Evolutionary conservation across 345 rosid species (phyloP), one percentile per base, ranked within the genome.

Genomic region (Cardamine chenopodiifolia): DNA sequence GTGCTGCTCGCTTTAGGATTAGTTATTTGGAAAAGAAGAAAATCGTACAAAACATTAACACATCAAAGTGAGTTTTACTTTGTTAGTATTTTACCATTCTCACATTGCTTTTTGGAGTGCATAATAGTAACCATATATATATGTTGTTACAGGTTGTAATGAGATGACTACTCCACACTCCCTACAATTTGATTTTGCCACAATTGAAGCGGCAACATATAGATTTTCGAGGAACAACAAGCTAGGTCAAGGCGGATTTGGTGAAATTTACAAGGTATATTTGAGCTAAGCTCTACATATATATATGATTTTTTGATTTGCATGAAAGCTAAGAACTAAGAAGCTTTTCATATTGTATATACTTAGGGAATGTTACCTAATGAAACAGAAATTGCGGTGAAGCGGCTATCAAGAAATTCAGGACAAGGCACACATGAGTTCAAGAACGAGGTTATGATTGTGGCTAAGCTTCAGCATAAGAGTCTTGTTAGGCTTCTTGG

Each of bases 401-500:
- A 73, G 37, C 22, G 71, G 10, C 57, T 73, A 22, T 72, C 76
- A 3, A 72, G 25, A 62, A 40, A 62, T 52, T 72, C 76, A 19
- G 55, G 62, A 62, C 76, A 72, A 52, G 71, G 77, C 26, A 63
- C 71, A 14, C 63, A 54, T 63, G 77, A 73, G 64, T 73, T 73
- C 56, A 63, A 73, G 64, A 73, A 63, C 48, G 77, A 73, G 45
- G 77, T 73, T 73, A 25, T 54, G 35, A 63, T 73, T 53, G 77
- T 73, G 47, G 77, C 77, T 1, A 73, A 73, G 34, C 77, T 73
- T 73, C 77, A 73, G 44, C 77, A 73, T 45, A 73, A 63, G 64
- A 73, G 64, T 42, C 77, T 73, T 31, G 77, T 73, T 54, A 73
- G 57, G 64, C 63, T 73, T 42, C 77, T 64, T 63, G 77, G 77